phyloP scores from a whole-genome alignment of 176 grass and related monocot genomes.

The Rhynchospora tenuis region DNA sequence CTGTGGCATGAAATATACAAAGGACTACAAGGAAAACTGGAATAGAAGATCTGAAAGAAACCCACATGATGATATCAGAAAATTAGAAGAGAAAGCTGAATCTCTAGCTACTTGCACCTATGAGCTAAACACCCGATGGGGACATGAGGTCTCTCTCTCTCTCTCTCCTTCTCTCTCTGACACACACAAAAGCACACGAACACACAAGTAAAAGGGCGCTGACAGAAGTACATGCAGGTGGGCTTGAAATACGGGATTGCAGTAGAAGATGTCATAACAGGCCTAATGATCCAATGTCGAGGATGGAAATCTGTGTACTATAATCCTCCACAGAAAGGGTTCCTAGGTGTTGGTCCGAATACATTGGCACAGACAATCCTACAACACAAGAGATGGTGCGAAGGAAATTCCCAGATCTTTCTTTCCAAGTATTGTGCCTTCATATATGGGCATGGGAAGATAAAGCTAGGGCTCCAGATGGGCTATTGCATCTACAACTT shows the following conservation, averaged over 20 bases:
- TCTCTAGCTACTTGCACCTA: constrained; percentile 46
- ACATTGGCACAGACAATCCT: constrained; percentile 58
- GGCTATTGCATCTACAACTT: constrained; percentile 48
- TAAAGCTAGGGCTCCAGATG: constrained; percentile 52
- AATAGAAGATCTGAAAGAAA: constrained; percentile 27
- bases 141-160: constrained; percentile 34
- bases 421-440: constrained; percentile 62
- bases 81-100: constrained; percentile 41
- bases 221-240: constrained; percentile 24
- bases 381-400: constrained; percentile 83
- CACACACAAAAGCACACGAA: background rate
- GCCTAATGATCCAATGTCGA: constrained; percentile 65
- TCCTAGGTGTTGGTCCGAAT: constrained; percentile 54
- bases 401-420: constrained; percentile 48
- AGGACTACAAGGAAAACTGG: constrained; percentile 65
- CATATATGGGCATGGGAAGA: constrained; percentile 53
- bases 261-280: constrained; percentile 74
- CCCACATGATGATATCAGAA: constrained; percentile 7
- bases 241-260: constrained; percentile 63
- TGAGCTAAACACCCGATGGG: constrained; percentile 62
- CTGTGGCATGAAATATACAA: constrained; percentile 43
- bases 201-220: background rate
- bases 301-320: constrained; percentile 62
- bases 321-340: constrained; percentile 41
- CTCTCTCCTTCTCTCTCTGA: background rate